phyloP scores from a whole-genome alignment of 768 basidiomycete species.

The Dentipellis sp. region DNA sequence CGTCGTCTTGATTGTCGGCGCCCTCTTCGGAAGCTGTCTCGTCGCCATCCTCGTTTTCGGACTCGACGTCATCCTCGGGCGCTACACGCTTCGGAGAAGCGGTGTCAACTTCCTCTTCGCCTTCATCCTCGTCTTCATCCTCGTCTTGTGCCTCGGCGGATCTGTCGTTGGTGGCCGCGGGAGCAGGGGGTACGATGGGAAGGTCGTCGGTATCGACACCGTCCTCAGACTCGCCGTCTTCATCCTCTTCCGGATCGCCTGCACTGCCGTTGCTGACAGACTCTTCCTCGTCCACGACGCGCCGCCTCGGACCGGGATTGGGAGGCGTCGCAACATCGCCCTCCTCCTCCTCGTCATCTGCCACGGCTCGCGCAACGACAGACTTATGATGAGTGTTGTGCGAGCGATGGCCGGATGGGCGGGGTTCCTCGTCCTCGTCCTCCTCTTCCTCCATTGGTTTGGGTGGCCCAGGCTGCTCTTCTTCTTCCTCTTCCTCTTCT shows the following conservation, averaged over 20 bases:
- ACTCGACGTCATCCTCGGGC: conserved; percentile 13
- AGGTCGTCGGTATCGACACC: conserved; percentile 31
- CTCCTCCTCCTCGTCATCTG: conserved; percentile 9
- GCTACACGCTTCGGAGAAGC: not conserved
- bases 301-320: not conserved
- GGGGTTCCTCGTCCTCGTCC: conserved; percentile 13
- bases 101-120: conserved; percentile 16
- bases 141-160: no score
- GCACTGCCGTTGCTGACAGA: conserved; percentile 10
- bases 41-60: conserved; percentile 8
- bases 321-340: not conserved
- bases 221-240: conserved; percentile 16
- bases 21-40: conserved; percentile 19
- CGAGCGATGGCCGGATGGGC: not conserved
- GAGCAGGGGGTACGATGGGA: conserved; percentile 20
- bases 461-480: conserved; percentile 11
- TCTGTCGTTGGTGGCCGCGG: conserved; percentile 10
- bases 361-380: not conserved
- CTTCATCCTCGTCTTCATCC: conserved; percentile 25
- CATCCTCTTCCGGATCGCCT: conserved; percentile 6
- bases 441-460: conserved; percentile 17
- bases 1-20: conserved; percentile 19
- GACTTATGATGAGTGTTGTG: not conserved
- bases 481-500: conserved; percentile 37
- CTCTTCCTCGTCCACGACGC: conserved; percentile 6